Evolutionary conservation across 805 yeast species (phyloP).

Genomic region (Kodamaea neixiangensis): DNA sequence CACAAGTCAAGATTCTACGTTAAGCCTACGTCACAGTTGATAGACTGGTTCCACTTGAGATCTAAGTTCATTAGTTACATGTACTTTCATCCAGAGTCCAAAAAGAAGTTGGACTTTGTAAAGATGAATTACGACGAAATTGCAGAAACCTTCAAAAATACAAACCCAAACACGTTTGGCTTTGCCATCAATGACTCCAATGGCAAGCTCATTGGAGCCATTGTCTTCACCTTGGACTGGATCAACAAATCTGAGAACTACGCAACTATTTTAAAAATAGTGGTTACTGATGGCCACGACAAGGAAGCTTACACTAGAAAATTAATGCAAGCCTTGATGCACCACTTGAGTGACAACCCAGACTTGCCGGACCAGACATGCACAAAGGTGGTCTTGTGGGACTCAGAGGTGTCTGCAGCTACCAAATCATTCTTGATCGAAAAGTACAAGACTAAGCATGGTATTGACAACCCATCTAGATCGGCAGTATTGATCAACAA

Average conservation of each 20-base stretch:
- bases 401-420: constrained; percentile 27
- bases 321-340: constrained; percentile 19
- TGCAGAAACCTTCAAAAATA: constrained; percentile 19
- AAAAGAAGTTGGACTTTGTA: constrained; percentile 19
- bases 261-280: constrained; percentile 30
- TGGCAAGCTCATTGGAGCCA: constrained; percentile 27
- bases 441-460: constrained; percentile 19
- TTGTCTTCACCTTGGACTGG: constrained; percentile 45
- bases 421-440: constrained; percentile 19
- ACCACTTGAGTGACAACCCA: constrained; percentile 16
- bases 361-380: constrained; percentile 12
- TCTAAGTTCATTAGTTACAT: constrained; percentile 33
- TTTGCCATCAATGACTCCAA: constrained; percentile 21
- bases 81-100: constrained; percentile 17
- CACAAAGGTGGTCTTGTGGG: constrained; percentile 34
- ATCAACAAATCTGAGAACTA: constrained; percentile 18
- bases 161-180: constrained; percentile 37
- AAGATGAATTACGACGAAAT: constrained; percentile 21
- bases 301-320: constrained; percentile 16
- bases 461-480: constrained; percentile 35
- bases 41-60: constrained; percentile 47
- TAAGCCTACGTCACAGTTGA: constrained; percentile 25
- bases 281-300: constrained; percentile 23
- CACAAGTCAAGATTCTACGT: constrained; percentile 33
- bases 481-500: constrained; percentile 36